Percentiles rank a stretch among this genome's conserved stretches.
Conservation (phyloP, 768 basidiomycete species). For the Piloderma croceum region DNA sequence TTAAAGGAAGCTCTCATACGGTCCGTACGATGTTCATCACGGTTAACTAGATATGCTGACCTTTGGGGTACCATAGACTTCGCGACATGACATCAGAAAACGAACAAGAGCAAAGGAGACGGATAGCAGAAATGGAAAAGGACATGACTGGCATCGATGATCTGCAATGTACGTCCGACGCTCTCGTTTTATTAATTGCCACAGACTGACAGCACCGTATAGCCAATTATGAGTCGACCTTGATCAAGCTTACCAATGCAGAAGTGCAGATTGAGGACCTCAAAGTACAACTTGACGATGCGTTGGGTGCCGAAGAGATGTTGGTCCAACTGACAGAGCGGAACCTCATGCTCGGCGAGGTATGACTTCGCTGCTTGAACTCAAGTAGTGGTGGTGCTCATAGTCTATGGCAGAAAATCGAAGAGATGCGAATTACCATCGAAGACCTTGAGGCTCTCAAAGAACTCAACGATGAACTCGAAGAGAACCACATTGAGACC, state of each 20-base stretch:
- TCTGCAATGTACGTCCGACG: slow-evolving; percentile 55
- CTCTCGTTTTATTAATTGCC: not conserved
- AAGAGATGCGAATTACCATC: slow-evolving; percentile 93
- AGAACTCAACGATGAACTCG: slow-evolving; percentile 94
- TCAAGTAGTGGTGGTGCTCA: not conserved
- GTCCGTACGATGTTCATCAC: slow-evolving; percentile 32
- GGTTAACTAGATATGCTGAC: not conserved
- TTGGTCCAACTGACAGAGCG: slow-evolving; percentile 92
- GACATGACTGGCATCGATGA: slow-evolving; percentile 76
- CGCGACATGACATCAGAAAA: slow-evolving; percentile 86
- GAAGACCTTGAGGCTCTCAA: slow-evolving; percentile 95
- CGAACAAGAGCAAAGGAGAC: slow-evolving; percentile 75
- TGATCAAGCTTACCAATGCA: slow-evolving; percentile 80
- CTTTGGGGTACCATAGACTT: slow-evolving; percentile 41
- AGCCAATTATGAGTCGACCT: slow-evolving; percentile 77
- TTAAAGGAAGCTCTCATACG: slow-evolving; percentile 90
- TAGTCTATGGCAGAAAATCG: slow-evolving; percentile 67
- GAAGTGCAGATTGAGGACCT: slow-evolving; percentile 91
- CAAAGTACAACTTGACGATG: slow-evolving; percentile 91
- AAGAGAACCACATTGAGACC: slow-evolving; percentile 92
- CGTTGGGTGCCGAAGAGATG: slow-evolving; percentile 93
- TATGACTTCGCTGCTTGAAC: slow-evolving; percentile 24
- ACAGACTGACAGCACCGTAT: slow-evolving; percentile 7
- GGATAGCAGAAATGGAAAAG: slow-evolving; percentile 86
- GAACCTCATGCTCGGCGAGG: slow-evolving; percentile 88